These are phyloP conservation scores for Puccinellia tenuiflora DNA, from an alignment of 176 grass and related monocot genomes.

Conservation along the genomic window DNA sequence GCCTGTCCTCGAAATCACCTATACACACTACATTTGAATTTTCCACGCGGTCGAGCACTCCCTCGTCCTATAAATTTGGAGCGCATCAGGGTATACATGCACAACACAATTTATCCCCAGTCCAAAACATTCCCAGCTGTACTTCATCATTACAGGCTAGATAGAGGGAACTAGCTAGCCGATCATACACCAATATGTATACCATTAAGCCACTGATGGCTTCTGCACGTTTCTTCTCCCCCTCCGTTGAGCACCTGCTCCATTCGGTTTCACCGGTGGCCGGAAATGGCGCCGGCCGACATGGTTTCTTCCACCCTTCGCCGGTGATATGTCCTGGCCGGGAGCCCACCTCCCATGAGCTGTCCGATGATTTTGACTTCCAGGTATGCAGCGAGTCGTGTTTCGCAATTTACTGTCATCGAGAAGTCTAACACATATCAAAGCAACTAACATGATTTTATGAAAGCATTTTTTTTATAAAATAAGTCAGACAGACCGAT, in stretches of 20 bases:
- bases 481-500: too few species aligned
- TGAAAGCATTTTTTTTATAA: too few species aligned
- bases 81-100: neutral
- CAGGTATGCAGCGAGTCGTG: neutral
- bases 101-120: neutral
- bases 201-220: neutral
- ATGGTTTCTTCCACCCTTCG: neutral
- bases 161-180: neutral
- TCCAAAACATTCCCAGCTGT: neutral
- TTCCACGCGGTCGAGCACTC: neutral
- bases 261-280: neutral
- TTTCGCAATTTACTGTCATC: neutral
- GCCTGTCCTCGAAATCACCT: neutral
- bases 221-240: slow-evolving; percentile 6
- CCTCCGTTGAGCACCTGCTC: neutral
- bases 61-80: neutral
- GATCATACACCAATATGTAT: neutral
- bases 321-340: neutral
- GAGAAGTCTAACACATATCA: neutral
- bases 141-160: neutral
- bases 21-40: neutral
- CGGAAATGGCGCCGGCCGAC: neutral
- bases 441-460: neutral
- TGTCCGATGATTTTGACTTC: neutral
- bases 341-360: neutral